A percentile compares a stretch with the other conserved stretches of the same genome.
These are phyloP conservation scores for Aspergillus ostianus DNA, from an alignment of 495 filamentous ascomycete species.

Conservation along the genomic window DNA sequence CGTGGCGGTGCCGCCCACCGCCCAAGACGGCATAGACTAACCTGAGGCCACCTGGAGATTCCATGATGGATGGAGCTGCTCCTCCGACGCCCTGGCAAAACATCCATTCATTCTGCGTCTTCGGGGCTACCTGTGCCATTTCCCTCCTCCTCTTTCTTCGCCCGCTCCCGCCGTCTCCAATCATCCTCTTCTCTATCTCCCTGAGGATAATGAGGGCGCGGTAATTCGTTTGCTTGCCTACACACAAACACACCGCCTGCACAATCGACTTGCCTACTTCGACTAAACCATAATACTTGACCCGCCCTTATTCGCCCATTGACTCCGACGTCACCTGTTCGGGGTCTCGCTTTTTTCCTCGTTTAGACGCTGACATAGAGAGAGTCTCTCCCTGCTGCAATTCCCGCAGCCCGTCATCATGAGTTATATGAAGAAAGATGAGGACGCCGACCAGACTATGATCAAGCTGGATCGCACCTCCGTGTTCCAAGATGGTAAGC, in stretches of 20 bases:
- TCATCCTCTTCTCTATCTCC: constrained; percentile 8
- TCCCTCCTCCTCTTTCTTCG: constrained; percentile 6
- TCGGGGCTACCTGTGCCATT: constrained; percentile 3
- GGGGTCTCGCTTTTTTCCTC: constrained; percentile 5
- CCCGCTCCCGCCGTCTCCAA: constrained; percentile 7
- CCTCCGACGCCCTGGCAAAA: constrained; percentile 16
- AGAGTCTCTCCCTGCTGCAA: constrained; percentile 33
- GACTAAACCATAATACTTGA: constrained; percentile 19
- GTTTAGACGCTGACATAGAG: constrained; percentile 9
- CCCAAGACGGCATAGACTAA: constrained; percentile 36
- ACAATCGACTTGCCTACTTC: constrained; percentile 13
- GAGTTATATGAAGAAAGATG: constrained; percentile 98
- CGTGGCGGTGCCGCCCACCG: constrained; percentile 22
- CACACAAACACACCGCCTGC: constrained; percentile 20
- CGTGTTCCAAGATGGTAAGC: constrained; percentile 96
- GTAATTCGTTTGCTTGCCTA: constrained; percentile 15
- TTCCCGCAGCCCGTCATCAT: constrained; percentile 54
- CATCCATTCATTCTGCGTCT: constrained; percentile 16
- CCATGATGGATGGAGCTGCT: constrained; percentile 15
- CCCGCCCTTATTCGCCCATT: constrained; percentile 31
- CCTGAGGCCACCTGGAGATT: constrained; percentile 50
- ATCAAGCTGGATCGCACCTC: constrained; percentile 97
- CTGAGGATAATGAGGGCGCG: constrained; percentile 34
- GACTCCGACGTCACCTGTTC: constrained; percentile 25
- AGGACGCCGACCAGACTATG: constrained; percentile 89